Evolutionary conservation across 176 grass and related monocot genomes (phyloP).

Genomic region (Coix lacrymajobi): DNA sequence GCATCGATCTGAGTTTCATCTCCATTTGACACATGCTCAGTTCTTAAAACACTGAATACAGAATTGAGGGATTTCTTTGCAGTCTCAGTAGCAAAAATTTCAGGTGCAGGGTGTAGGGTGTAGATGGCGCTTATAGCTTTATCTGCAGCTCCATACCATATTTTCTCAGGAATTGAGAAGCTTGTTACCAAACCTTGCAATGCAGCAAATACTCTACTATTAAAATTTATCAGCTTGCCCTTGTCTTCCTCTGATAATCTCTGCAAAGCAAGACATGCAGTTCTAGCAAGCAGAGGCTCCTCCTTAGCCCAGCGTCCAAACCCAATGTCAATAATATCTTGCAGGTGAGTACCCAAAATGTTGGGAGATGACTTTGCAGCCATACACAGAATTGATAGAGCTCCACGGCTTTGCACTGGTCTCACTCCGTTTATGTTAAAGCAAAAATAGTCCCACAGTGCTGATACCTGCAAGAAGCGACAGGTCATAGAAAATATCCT

Average conservation of each 20-base stretch:
- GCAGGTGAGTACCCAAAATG: conserved; percentile 71
- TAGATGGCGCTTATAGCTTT: conserved; percentile 85
- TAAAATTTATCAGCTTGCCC: conserved; percentile 55
- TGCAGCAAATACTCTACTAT: conserved; percentile 57
- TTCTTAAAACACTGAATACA: conserved; percentile 43
- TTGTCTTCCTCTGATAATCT: conserved; percentile 91
- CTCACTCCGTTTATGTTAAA: conserved; percentile 71
- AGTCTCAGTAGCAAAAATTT: conserved; percentile 70
- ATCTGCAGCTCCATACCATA: conserved; percentile 88
- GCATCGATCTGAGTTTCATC: conserved; percentile 18
- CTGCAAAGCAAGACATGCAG: conserved; percentile 79
- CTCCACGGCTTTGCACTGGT: conserved; percentile 74
- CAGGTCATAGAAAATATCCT: neutral
- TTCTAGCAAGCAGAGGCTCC: conserved; percentile 91
- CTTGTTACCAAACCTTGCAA: conserved; percentile 62
- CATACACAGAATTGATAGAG: conserved; percentile 93
- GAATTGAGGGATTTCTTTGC: conserved; percentile 69
- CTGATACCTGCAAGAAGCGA: conserved; percentile 43
- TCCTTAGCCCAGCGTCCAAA: conserved; percentile 93
- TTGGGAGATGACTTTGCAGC: conserved; percentile 77
- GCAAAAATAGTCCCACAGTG: conserved; percentile 87
- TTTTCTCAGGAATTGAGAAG: conserved; percentile 71
- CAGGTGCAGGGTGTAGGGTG: conserved; percentile 66
- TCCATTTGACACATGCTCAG: conserved; percentile 34
- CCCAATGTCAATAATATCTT: conserved; percentile 98